These are phyloP conservation scores for Fusarium praegraminearum DNA, from an alignment of 2,329 filamentous ascomycete species.

Conservation along the genomic window DNA sequence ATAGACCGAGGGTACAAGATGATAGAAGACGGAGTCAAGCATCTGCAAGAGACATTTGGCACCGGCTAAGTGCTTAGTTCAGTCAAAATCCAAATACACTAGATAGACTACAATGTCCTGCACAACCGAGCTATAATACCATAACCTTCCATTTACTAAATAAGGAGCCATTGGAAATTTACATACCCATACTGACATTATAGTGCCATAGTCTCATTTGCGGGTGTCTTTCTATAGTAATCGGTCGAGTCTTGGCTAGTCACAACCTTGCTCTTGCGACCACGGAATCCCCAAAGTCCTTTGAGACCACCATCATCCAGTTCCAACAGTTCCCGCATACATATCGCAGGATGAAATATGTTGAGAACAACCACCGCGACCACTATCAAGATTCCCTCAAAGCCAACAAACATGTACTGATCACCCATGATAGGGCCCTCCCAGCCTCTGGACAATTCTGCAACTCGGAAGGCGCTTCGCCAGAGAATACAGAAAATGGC, in stretches of 20 bases:
- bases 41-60: conserved; percentile 39
- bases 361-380: conserved; percentile 61
- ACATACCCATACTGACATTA: not conserved
- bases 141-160: not conserved
- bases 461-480: conserved; percentile 73
- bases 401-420: conserved; percentile 67
- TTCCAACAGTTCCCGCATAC: conserved; percentile 48
- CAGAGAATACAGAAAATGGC: conserved; percentile 74
- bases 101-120: not conserved
- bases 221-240: conserved; percentile 24
- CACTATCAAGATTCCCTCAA: conserved; percentile 67
- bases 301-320: conserved; percentile 44
- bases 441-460: conserved; percentile 75
- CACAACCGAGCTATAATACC: not conserved
- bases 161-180: not conserved
- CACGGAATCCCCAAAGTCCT: conserved; percentile 46
- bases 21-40: conserved; percentile 41
- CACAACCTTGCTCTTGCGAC: conserved; percentile 20
- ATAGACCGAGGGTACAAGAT: conserved; percentile 43
- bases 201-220: conserved; percentile 14
- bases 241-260: conserved; percentile 29
- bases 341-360: conserved; percentile 51
- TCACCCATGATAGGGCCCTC: conserved; percentile 66
- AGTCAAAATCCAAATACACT: not conserved
- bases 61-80: conserved; percentile 5